Evolutionary conservation across 768 basidiomycete genomes (phyloP).

Genomic region (Rhizopogon vinicolor): DNA sequence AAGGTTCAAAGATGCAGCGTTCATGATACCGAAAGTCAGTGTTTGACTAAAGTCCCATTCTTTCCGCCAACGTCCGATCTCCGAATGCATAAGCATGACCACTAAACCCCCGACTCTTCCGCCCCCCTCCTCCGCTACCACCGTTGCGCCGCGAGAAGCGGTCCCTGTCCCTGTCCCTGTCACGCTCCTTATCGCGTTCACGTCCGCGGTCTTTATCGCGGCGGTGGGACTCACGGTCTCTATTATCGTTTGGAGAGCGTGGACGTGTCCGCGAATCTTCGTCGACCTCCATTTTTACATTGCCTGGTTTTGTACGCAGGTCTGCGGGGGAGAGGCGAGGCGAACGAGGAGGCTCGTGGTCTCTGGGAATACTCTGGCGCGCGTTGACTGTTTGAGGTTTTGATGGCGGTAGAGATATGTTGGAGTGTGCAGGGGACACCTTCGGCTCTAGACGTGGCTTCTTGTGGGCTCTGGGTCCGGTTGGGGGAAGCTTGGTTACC

Average conservation of each 20-base stretch:
- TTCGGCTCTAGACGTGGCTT: slow-evolving; percentile 62
- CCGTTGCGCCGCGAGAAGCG: slow-evolving; percentile 40
- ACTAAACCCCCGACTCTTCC: slow-evolving; percentile 33
- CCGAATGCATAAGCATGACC: slow-evolving; percentile 31
- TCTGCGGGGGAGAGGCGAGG: slow-evolving; percentile 25
- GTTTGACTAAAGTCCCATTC: slow-evolving; percentile 61
- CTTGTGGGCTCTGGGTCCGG: slow-evolving; percentile 78
- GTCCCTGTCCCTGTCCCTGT: slow-evolving; percentile 30
- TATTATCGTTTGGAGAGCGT: slow-evolving; percentile 36
- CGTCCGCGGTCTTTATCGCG: slow-evolving; percentile 33
- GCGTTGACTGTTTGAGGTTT: slow-evolving; percentile 15
- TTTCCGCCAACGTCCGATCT: slow-evolving; percentile 82
- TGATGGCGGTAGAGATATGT: slow-evolving; percentile 21
- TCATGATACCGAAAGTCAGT: slow-evolving; percentile 7
- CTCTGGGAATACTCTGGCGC: slow-evolving; percentile 6
- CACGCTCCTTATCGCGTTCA: slow-evolving; percentile 27
- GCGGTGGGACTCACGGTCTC: slow-evolving; percentile 34
- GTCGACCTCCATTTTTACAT: slow-evolving; percentile 51
- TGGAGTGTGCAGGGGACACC: slow-evolving; percentile 29
- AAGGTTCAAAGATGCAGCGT: slow-evolving; percentile 17
- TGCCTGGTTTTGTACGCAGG: slow-evolving; percentile 18
- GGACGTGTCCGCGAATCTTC: slow-evolving; percentile 43
- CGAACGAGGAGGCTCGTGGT: slow-evolving; percentile 23
- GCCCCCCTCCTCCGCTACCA: slow-evolving; percentile 30
- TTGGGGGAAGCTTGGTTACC: slow-evolving; percentile 56